Evolutionary conservation across 2,329 filamentous ascomycete species (phyloP).

Genomic region (Botrytis elliptica): DNA sequence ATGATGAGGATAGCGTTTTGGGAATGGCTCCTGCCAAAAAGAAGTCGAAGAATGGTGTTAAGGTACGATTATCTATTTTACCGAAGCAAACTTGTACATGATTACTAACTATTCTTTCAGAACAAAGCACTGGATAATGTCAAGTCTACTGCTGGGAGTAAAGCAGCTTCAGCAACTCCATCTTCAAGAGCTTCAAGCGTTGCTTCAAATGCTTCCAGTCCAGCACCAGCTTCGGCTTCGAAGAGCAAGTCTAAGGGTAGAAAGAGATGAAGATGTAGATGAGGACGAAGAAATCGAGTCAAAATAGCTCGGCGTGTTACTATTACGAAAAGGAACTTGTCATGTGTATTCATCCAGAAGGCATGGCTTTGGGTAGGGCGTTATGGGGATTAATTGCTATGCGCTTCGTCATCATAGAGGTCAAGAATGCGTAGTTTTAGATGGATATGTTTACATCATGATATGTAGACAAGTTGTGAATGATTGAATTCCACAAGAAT

Average conservation of each 20-base stretch:
- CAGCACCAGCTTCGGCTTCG: constrained; percentile 40
- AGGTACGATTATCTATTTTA: constrained; percentile 45
- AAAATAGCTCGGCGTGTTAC: neutral
- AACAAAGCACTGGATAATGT: constrained; percentile 91
- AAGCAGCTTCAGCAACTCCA: constrained; percentile 70
- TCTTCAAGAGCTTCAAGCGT: constrained; percentile 84
- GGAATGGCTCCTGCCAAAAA: constrained; percentile 88
- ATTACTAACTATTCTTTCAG: constrained; percentile 47
- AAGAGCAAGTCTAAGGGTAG: constrained; percentile 52
- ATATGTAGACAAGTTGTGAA: constrained; percentile 1
- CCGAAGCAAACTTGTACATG: neutral
- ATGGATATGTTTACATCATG: constrained; percentile 3
- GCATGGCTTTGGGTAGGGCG: constrained; percentile 18
- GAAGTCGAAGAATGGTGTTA: constrained; percentile 85
- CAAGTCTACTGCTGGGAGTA: constrained; percentile 68
- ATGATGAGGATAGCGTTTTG: constrained; percentile 78
- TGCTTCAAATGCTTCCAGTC: constrained; percentile 65
- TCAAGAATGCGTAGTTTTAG: constrained; percentile 9
- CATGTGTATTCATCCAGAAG: constrained; percentile 7
- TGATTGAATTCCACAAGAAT: neutral
- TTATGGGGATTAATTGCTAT: neutral
- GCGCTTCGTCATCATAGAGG: constrained; percentile 4
- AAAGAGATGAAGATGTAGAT: constrained; percentile 44
- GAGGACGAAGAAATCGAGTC: neutral
- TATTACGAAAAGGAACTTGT: constrained; percentile 13